phyloP scores from a whole-genome alignment of 768 basidiomycete genomes.

The Boletus rex-veris region DNA sequence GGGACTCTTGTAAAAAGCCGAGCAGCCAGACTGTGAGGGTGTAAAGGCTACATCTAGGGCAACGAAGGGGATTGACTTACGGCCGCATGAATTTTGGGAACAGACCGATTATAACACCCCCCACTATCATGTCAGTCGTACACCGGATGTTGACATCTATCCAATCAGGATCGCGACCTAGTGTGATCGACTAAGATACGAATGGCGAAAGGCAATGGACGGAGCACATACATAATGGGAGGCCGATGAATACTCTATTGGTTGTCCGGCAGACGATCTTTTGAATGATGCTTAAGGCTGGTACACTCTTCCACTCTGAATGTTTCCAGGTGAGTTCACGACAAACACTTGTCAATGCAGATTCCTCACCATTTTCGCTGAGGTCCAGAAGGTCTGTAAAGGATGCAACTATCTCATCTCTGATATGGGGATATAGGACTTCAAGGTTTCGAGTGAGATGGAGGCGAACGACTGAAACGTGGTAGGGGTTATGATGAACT shows the following conservation, averaged over 20 bases:
- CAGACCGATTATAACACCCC: background rate
- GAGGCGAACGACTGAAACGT: constrained; percentile 26
- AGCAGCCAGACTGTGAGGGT: background rate
- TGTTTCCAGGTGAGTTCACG: background rate
- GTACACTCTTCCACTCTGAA: background rate
- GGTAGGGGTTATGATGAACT: constrained; percentile 30
- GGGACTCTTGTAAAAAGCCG: background rate
- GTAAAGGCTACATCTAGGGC: background rate
- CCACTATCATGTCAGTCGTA: constrained; percentile 26
- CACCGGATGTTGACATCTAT: constrained; percentile 29
- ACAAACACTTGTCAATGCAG: background rate
- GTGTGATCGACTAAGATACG: background rate
- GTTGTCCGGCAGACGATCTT: background rate
- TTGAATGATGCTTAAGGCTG: background rate
- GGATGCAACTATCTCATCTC: constrained; percentile 41
- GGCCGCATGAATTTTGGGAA: background rate
- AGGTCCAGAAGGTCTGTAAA: constrained; percentile 38
- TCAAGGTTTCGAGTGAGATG: constrained; percentile 35
- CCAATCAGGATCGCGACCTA: constrained; percentile 42
- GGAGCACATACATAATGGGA: constrained; percentile 32
- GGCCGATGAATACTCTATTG: background rate
- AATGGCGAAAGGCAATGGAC: background rate
- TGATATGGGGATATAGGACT: constrained; percentile 37
- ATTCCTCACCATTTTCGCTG: background rate
- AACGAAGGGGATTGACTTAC: background rate